A percentile compares a stretch with the other conserved stretches of the same genome.
These are phyloP conservation scores for Periconia digitata DNA, from an alignment of 2,329 filamentous ascomycete genomes.

Conservation along the genomic window DNA sequence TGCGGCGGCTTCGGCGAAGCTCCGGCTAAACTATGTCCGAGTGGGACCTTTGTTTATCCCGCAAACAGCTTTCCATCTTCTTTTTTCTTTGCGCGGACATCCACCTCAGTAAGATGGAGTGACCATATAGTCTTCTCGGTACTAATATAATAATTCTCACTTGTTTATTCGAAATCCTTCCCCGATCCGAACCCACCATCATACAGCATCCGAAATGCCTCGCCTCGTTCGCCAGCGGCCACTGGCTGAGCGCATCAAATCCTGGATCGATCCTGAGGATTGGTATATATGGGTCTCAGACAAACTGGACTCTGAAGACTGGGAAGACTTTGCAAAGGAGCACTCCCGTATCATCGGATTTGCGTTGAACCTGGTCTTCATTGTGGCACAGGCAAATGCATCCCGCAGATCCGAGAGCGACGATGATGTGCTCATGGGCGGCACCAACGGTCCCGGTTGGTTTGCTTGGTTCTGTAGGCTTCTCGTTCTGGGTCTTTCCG, in stretches of 20 bases:
- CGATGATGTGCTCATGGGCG: slow-evolving; percentile 80
- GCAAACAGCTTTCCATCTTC: slow-evolving; percentile 2
- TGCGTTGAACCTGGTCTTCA: slow-evolving; percentile 74
- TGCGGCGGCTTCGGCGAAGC: slow-evolving; percentile 1
- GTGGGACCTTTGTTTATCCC: slow-evolving; percentile 10
- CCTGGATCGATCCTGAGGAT: slow-evolving; percentile 83
- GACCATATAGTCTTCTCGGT: slow-evolving; percentile 7
- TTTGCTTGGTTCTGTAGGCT: slow-evolving; percentile 67
- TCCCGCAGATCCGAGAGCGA: slow-evolving; percentile 57
- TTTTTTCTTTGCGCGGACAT: slow-evolving; percentile 11
- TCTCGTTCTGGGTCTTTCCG: slow-evolving; percentile 68
- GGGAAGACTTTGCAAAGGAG: slow-evolving; percentile 74
- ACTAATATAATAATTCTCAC: not conserved
- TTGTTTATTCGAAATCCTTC: not conserved
- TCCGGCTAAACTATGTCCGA: slow-evolving; percentile 20
- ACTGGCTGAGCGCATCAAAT: slow-evolving; percentile 76
- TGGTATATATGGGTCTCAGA: slow-evolving; percentile 89
- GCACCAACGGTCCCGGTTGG: slow-evolving; percentile 61
- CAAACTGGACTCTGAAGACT: slow-evolving; percentile 87
- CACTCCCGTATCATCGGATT: slow-evolving; percentile 77
- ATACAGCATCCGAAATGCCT: slow-evolving; percentile 56
- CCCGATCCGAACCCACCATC: not conserved
- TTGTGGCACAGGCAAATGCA: slow-evolving; percentile 77
- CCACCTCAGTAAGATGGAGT: slow-evolving; percentile 24
- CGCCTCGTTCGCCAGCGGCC: slow-evolving; percentile 80